Evolutionary conservation across 495 filamentous ascomycete genomes (phyloP).

Genomic region (Penicillium waksmanii): DNA sequence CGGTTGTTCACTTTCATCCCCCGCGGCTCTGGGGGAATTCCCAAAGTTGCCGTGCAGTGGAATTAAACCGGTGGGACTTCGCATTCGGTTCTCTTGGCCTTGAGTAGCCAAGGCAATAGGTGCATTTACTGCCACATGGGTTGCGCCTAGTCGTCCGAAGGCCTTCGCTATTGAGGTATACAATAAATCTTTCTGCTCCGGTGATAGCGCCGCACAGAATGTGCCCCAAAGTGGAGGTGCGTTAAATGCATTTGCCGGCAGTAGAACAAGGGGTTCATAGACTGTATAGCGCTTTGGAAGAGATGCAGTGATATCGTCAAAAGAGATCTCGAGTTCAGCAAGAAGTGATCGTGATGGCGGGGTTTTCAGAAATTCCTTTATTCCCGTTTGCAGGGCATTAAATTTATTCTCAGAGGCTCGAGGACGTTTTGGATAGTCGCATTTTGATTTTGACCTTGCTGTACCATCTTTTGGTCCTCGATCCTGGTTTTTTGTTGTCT

Average conservation of each 20-base stretch:
- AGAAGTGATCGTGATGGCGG: conserved; percentile 22
- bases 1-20: conserved; percentile 30
- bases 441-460: neutral
- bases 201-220: conserved; percentile 38
- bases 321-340: conserved; percentile 15
- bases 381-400: conserved; percentile 39
- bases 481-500: neutral
- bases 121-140: conserved; percentile 74
- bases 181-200: conserved; percentile 47
- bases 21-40: neutral
- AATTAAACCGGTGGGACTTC: conserved; percentile 64
- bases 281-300: conserved; percentile 69
- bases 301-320: conserved; percentile 27
- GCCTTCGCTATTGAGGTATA: conserved; percentile 49
- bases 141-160: conserved; percentile 49
- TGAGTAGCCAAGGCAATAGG: conserved; percentile 55
- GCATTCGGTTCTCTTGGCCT: conserved; percentile 62
- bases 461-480: neutral
- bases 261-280: conserved; percentile 70
- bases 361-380: conserved; percentile 33
- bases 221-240: conserved; percentile 46
- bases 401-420: conserved; percentile 11
- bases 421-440: neutral
- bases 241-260: conserved; percentile 63
- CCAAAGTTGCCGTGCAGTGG: conserved; percentile 73